These are phyloP conservation scores for Colletotrichum navitas DNA, from an alignment of 2,329 filamentous ascomycete species.

Conservation along the genomic window DNA sequence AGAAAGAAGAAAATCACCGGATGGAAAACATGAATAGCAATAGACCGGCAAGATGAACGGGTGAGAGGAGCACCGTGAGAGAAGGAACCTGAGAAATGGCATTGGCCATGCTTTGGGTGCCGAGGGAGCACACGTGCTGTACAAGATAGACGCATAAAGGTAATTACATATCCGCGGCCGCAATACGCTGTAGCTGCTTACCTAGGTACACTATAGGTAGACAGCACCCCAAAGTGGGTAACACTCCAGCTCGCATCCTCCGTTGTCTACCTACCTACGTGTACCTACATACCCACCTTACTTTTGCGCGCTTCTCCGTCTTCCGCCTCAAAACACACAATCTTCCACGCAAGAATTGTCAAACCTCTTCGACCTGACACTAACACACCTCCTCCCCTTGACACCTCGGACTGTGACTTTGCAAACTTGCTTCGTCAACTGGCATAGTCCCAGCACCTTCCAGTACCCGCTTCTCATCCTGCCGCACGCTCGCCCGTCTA, in stretches of 20 bases:
- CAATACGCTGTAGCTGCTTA: too few relatives aligned
- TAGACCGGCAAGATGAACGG: background rate
- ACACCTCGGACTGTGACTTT: background rate
- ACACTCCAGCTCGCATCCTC: background rate
- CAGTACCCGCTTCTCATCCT: background rate
- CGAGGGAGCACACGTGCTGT: too few relatives aligned
- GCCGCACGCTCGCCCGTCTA: background rate
- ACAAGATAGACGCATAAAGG: too few relatives aligned
- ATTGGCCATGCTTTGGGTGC: background rate
- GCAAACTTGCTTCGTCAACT: too few relatives aligned
- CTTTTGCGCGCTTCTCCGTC: conserved; percentile 5
- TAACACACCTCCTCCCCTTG: background rate
- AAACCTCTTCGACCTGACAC: conserved; percentile 11
- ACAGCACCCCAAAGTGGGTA: background rate
- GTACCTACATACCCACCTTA: background rate
- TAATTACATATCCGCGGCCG: too few relatives aligned
- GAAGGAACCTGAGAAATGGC: background rate
- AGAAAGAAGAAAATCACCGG: background rate
- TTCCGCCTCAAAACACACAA: conserved; percentile 35
- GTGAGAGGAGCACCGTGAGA: background rate
- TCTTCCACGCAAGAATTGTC: conserved; percentile 22
- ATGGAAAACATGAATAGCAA: background rate
- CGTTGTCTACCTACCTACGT: background rate
- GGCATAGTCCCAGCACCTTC: background rate
- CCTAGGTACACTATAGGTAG: background rate